These are phyloP conservation scores for Zymoseptoria brevis DNA, from an alignment of 2,329 filamentous ascomycete genomes.

Conservation along the genomic window DNA sequence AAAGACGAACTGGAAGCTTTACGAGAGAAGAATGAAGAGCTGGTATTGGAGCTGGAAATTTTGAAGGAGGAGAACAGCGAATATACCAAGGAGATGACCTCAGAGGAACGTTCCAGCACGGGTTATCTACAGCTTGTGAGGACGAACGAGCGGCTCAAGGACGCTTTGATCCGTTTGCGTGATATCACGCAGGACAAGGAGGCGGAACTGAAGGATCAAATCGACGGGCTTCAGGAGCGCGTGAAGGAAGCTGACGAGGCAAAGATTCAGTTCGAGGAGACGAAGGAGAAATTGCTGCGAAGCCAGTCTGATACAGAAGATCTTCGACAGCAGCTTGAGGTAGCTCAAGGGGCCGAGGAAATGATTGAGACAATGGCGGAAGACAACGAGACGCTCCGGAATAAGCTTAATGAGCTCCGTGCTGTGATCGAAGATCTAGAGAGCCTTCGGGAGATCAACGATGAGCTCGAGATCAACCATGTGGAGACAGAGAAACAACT, in stretches of 20 bases:
- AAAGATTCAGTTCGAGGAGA: constrained; percentile 56
- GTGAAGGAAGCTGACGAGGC: constrained; percentile 36
- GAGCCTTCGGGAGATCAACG: constrained; percentile 81
- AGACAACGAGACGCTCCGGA: constrained; percentile 73
- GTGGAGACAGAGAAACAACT: constrained; percentile 89
- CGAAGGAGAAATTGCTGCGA: constrained; percentile 64
- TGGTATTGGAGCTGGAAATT: constrained; percentile 81
- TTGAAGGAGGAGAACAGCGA: constrained; percentile 80
- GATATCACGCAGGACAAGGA: constrained; percentile 85
- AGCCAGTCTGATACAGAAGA: constrained; percentile 73
- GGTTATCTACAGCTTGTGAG: constrained; percentile 89
- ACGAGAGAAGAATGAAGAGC: constrained; percentile 69
- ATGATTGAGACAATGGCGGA: constrained; percentile 90
- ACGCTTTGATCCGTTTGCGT: constrained; percentile 74
- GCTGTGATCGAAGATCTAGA: constrained; percentile 80
- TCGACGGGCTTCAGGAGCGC: constrained; percentile 32
- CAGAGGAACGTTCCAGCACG: constrained; percentile 77
- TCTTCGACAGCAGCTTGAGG: constrained; percentile 82
- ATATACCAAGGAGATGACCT: constrained; percentile 72
- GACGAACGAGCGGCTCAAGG: constrained; percentile 77
- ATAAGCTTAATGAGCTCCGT: constrained; percentile 75
- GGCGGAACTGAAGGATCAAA: constrained; percentile 63
- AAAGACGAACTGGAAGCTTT: constrained; percentile 73
- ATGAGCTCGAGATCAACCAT: constrained; percentile 90
- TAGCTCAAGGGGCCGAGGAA: constrained; percentile 77